Conservation (phyloP, 2,329 filamentous ascomycete species). For the Xylaria sp. region DNA sequence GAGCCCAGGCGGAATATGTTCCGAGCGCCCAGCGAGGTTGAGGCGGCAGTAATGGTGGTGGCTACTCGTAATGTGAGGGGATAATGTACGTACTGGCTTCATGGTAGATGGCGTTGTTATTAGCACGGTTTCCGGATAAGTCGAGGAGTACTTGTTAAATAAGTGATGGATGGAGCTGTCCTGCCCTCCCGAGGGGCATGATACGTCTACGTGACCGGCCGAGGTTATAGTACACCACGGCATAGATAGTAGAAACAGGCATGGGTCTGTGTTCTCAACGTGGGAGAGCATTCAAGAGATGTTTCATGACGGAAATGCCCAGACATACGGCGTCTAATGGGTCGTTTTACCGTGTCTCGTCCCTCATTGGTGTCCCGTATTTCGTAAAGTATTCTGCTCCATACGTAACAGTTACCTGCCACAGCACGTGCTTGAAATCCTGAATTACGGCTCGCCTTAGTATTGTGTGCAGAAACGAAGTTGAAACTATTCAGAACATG, state of each 20-base stretch:
- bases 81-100: neutral
- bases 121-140: neutral
- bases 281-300: neutral
- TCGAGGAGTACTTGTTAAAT: neutral
- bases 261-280: neutral
- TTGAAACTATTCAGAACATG: too few relatives aligned
- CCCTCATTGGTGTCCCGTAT: too few relatives aligned
- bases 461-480: too few relatives aligned
- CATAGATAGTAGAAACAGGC: neutral
- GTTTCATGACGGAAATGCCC: neutral
- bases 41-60: neutral
- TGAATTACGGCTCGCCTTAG: too few relatives aligned
- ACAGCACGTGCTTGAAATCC: too few relatives aligned
- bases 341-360: too few relatives aligned
- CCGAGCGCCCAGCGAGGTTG: conserved; percentile 29
- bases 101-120: neutral
- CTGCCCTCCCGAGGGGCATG: too few relatives aligned
- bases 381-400: too few relatives aligned
- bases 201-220: neutral
- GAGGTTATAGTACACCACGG: neutral
- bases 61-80: neutral
- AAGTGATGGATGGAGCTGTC: too few relatives aligned
- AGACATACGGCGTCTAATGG: neutral
- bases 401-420: too few relatives aligned
- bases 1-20: conserved; percentile 51